Conservation (phyloP, 2,329 filamentous ascomycete species). For the Scolecobasidium constrictum region DNA sequence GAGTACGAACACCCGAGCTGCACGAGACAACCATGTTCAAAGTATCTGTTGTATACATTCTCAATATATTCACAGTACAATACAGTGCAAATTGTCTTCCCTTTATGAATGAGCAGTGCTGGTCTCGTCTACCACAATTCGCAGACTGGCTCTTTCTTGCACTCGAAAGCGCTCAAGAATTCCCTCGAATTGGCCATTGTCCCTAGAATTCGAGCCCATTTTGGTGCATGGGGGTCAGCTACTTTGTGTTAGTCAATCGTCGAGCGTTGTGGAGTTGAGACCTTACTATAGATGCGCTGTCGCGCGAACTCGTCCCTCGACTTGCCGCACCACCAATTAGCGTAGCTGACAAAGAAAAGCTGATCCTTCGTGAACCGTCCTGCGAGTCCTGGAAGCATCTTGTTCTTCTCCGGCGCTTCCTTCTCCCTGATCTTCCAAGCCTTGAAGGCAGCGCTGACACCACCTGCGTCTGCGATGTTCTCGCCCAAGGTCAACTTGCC, state of each 20-base stretch:
- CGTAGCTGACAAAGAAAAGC: constrained; percentile 57
- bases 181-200: constrained; percentile 57
- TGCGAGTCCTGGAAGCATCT: constrained; percentile 35
- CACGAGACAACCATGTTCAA: no score
- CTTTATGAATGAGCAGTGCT: no score
- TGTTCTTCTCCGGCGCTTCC: constrained; percentile 34
- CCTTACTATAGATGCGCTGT: constrained; percentile 48
- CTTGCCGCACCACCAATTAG: constrained; percentile 58
- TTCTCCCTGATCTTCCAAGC: constrained; percentile 53
- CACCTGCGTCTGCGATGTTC: constrained; percentile 63
- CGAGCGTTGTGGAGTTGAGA: constrained; percentile 53
- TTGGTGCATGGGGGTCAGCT: constrained; percentile 47
- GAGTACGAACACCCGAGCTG: no score
- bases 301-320: constrained; percentile 47
- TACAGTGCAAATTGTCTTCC: no score
- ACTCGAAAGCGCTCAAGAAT: constrained; percentile 58
- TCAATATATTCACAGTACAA: no score
- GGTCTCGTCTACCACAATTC: constrained; percentile 65
- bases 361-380: constrained; percentile 54
- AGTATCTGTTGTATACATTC: no score
- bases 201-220: constrained; percentile 42
- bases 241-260: constrained; percentile 29
- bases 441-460: constrained; percentile 49
- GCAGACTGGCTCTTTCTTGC: constrained; percentile 56
- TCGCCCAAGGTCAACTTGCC: constrained; percentile 55